Evolutionary conservation across 495 filamentous ascomycete species (phyloP).

Genomic region (Aspergillus panamensis): DNA sequence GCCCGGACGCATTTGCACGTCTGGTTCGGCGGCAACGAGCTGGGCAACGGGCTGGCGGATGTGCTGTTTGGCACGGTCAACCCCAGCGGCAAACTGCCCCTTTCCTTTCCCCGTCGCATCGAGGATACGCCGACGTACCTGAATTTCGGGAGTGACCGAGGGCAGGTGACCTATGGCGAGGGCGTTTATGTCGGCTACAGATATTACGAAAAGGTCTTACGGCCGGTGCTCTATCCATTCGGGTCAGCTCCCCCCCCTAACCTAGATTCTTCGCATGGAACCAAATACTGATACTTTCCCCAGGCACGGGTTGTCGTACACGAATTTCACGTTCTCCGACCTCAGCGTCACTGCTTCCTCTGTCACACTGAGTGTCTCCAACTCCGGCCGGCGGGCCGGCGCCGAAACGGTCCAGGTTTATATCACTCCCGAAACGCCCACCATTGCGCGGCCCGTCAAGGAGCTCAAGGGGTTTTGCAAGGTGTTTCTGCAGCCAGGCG

Average conservation of each 20-base stretch:
- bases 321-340: constrained; percentile 19
- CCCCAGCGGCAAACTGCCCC: constrained; percentile 70
- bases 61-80: constrained; percentile 75
- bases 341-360: constrained; percentile 49
- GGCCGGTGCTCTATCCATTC: constrained; percentile 71
- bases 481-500: constrained; percentile 54
- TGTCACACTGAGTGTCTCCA: constrained; percentile 47
- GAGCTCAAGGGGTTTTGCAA: constrained; percentile 69
- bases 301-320: constrained; percentile 68
- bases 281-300: too few species aligned
- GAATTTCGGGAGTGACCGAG: constrained; percentile 53
- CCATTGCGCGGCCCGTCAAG: constrained; percentile 52
- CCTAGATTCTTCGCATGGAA: too few species aligned
- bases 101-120: constrained; percentile 69
- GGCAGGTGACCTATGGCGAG: constrained; percentile 62
- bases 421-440: constrained; percentile 37
- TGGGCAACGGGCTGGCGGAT: constrained; percentile 76
- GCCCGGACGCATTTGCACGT: constrained; percentile 79
- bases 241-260: constrained; percentile 36
- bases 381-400: constrained; percentile 61
- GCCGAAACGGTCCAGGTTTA: constrained; percentile 77
- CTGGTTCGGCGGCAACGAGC: constrained; percentile 76
- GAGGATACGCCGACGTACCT: constrained; percentile 65
- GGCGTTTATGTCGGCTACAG: constrained; percentile 84
- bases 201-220: constrained; percentile 52